Base-by-base conservation (phyloP, 805 yeast species). In the Cyberlindnera mycetangii region DNA sequence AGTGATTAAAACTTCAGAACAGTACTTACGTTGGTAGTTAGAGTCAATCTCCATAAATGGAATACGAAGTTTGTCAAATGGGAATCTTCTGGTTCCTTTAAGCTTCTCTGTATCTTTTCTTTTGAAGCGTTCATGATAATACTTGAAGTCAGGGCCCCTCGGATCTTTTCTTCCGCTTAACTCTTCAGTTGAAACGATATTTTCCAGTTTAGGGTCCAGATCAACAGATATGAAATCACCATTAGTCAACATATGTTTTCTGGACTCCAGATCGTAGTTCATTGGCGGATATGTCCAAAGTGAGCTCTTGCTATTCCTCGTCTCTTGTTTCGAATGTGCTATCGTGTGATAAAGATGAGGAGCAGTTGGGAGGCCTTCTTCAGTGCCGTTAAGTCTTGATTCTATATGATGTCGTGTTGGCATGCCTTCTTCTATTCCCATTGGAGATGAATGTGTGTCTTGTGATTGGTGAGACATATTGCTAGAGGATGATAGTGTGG, bases 21-120 rank as follows among this genome's bases (percentile, higher is more conserved):
- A 72, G 0, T 96, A 96, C 15, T 81, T 78, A 0, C 84, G 81
- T 0, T 93, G 59, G 0, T 95, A 86, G 55, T 83, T 71, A 46
- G 80, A 74, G 60, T 89, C 96, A 59, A 74, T 86, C 5, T 28
- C 3, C 20, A 49, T 45, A 11, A 31, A 48, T 3, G 76, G 66
- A 24, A 62, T 62, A 0, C 74, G 71, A 14, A 74, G 62, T 16
- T 69, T 69, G 48, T 69, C 72, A 55, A 62, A 71, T 0, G 74
- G 74, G 37, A 68, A 59, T 35, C 68, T 69, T 47, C 67, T 73
- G 12, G 70, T 64, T 41, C n/a, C 16, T 55, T 21, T 25, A n/a
- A 25, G 28, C 28, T 25, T 5, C 7, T 6, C 12, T 5, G 33
- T 4, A 6, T 16, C 33, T n/a, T 9, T 16, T n/a, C 33, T 6